These are phyloP conservation scores for Hygrocybe punicea DNA, from an alignment of 768 basidiomycete species.

Conservation along the genomic window DNA sequence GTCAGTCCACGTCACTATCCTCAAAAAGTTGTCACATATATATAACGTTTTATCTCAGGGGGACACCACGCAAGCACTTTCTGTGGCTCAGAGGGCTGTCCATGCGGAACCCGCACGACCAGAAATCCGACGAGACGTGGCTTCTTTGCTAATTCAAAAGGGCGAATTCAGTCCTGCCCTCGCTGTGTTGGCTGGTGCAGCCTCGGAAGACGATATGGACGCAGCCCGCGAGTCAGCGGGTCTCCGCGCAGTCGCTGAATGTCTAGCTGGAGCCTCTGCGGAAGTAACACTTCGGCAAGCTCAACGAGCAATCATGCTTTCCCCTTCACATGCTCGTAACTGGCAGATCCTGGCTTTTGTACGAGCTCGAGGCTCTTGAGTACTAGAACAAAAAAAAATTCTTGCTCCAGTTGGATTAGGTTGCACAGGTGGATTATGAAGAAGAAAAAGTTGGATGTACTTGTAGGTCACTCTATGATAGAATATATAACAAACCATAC, in stretches of 20 bases:
- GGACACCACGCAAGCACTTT: conserved; percentile 46
- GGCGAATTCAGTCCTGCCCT: conserved; percentile 41
- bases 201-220: conserved; percentile 31
- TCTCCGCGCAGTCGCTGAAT: conserved; percentile 49
- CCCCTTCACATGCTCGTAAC: conserved; percentile 47
- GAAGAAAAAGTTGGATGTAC: neutral
- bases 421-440: neutral
- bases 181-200: conserved; percentile 41
- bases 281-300: conserved; percentile 40
- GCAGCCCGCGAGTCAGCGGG: conserved; percentile 43
- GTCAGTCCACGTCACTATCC: conserved; percentile 36
- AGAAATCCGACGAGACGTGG: conserved; percentile 52
- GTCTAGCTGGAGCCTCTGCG: conserved; percentile 15
- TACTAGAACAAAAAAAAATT: no score
- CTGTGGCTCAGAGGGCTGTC: conserved; percentile 55
- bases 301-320: conserved; percentile 62
- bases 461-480: no score
- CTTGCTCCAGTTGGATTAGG: conserved; percentile 1
- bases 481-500: neutral
- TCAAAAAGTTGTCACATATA: neutral
- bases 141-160: conserved; percentile 51
- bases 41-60: conserved; percentile 39
- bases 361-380: no score
- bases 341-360: conserved; percentile 66
- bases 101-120: conserved; percentile 51